These are phyloP conservation scores for Trichomonas gallinae DNA, from an alignment of 208 protist species.

Conservation along the genomic window DNA sequence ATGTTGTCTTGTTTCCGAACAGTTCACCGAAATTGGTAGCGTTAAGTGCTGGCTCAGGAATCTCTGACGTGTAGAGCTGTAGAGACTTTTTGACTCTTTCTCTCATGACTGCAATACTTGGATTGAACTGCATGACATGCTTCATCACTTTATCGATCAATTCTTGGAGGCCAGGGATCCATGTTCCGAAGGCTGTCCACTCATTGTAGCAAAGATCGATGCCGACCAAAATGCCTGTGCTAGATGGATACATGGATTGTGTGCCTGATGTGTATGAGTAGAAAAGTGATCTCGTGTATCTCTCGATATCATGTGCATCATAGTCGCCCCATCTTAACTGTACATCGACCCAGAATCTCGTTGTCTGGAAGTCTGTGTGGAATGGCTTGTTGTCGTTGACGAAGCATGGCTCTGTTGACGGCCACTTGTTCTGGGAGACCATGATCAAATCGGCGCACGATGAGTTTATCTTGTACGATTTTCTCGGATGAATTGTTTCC, in stretches of 20 bases:
- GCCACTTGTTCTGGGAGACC: slow-evolving; percentile 62
- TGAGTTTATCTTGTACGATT: slow-evolving; percentile 97
- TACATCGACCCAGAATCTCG: slow-evolving; percentile 99
- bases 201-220: slow-evolving; percentile 98
- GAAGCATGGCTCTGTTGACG: slow-evolving; percentile 78
- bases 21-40: slow-evolving; percentile 77
- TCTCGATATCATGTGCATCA: slow-evolving; percentile 98
- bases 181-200: slow-evolving; percentile 74
- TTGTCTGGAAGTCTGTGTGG: slow-evolving; percentile 63
- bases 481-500: slow-evolving; percentile 88
- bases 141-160: slow-evolving; percentile 86
- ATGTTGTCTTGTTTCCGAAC: slow-evolving; percentile 97
- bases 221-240: slow-evolving; percentile 89
- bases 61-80: slow-evolving; percentile 96
- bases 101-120: slow-evolving; percentile 93
- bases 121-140: slow-evolving; percentile 99
- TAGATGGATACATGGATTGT: slow-evolving; percentile 94
- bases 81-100: slow-evolving; percentile 97
- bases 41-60: slow-evolving; percentile 94
- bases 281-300: slow-evolving; percentile 96
- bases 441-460: slow-evolving; percentile 59
- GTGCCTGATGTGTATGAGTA: slow-evolving; percentile 92
- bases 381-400: slow-evolving; percentile 63
- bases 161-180: slow-evolving; percentile 89
- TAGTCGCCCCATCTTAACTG: slow-evolving; percentile 98